Base-by-base conservation (phyloP, 1,139 yeast species). In the Pichia sp. region DNA sequence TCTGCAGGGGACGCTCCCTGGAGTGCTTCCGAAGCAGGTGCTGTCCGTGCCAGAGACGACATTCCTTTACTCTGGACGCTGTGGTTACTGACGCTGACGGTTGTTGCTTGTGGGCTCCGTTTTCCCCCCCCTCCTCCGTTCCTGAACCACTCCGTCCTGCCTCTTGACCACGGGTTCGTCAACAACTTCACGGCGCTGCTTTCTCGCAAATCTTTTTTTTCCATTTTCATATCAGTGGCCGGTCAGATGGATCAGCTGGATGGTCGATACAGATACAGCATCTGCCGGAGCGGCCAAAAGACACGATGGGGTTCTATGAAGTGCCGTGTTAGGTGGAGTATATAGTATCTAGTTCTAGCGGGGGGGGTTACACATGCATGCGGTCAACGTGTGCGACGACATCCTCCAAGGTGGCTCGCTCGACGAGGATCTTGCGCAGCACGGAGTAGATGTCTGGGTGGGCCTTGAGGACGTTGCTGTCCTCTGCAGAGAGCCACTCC, bases 401-500 rank as follows among this genome's bases (percentile, higher is more conserved):
- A 8, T n/a, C 43, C 31, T 53, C 53, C 2, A 50, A 33, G 10
- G 34, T 16, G 2, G 14, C 33, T 5, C 56, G 24, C 8, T 53
- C 46, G 1, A 47, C 33, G 9, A 53, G 43, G 6, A 50, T 40
- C 38, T 29, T 20, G 2, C 33, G 46, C 7, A 53, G 29, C 2
- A 50, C 38, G 7, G 14, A 12, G 5, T 29, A 6, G 5, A 52
- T 24, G 9, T 31, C 49, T 2, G 50, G 44, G 17, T 53, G 44
- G 0, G 49, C 29, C 12, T 50, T 41, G 17, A 65, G 44, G 6
- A 60, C 58, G 31, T 57, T 56, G 14, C 42, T 6, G 20, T 62
- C 63, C 46, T 67, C 68, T 10, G 63, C 44, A 12, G 60, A 60
- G 6, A 68, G 43, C 51, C 65, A 45, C 7, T 67, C 66, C n/a